Percentiles rank a stretch among this genome's conserved stretches.
phyloP scores from a whole-genome alignment of 2,329 filamentous ascomycete species.

The Chalaropsis thielavioides region DNA sequence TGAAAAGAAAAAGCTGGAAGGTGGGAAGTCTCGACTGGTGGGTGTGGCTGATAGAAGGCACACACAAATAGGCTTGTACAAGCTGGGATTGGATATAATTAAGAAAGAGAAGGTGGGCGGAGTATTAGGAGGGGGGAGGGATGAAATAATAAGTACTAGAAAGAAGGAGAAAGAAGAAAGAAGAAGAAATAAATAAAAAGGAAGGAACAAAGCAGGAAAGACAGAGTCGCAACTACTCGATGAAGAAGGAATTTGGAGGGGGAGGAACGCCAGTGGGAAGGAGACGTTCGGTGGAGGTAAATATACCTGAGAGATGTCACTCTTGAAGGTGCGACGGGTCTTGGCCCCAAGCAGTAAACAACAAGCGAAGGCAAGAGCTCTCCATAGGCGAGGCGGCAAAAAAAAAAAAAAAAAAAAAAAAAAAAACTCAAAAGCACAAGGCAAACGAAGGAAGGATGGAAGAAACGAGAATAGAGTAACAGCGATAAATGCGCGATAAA shows the following conservation, averaged over 20 bases:
- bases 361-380: background rate
- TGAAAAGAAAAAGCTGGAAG: background rate
- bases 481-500: background rate
- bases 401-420: background rate
- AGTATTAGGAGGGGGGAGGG: background rate
- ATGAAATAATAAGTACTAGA: background rate
- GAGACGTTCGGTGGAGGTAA: background rate
- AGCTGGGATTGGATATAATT: background rate
- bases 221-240: background rate
- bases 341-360: background rate
- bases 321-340: background rate
- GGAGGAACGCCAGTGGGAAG: background rate
- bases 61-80: background rate
- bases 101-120: background rate
- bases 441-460: background rate
- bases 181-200: background rate
- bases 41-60: background rate
- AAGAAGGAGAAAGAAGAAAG: background rate
- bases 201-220: background rate
- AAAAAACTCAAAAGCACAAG: background rate
- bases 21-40: background rate
- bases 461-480: background rate
- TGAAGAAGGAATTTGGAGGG: background rate
- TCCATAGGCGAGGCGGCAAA: constrained; percentile 6
- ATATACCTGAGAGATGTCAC: background rate